A percentile compares a stretch with the other conserved stretches of the same genome.
phyloP scores from a whole-genome alignment of 805 yeast species.

The Saccharomycopsis oosterbeekiorum region DNA sequence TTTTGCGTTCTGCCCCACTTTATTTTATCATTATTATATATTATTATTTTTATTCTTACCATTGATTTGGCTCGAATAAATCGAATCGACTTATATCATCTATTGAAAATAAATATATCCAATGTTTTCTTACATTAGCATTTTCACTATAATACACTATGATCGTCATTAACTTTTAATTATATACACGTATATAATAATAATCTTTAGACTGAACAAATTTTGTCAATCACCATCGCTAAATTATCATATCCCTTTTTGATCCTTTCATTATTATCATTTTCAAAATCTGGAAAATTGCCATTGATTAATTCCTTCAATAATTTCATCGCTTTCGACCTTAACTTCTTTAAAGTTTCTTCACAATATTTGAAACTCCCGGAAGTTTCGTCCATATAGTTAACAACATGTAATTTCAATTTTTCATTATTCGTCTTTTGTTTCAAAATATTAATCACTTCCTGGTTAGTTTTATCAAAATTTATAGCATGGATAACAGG shows the following conservation, averaged over 20 bases:
- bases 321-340: not conserved
- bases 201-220: not conserved
- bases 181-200: no score
- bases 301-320: not conserved
- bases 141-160: not conserved
- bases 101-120: no score
- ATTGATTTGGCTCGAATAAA: not conserved
- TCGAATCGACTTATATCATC: not conserved
- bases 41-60: not conserved
- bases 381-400: conserved; percentile 32
- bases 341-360: conserved; percentile 24
- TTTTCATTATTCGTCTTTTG: conserved; percentile 41
- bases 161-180: not conserved
- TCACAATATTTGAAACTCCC: conserved; percentile 33
- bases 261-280: not conserved
- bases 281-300: not conserved
- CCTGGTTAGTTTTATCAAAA: conserved; percentile 28
- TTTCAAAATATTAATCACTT: conserved; percentile 40
- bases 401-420: conserved; percentile 42
- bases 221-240: not conserved
- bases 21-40: not conserved
- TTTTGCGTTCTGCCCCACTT: not conserved
- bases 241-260: not conserved
- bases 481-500: conserved; percentile 66
- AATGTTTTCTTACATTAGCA: not conserved